Conservation (phyloP, 768 basidiomycete species). For the Mycena epipterygia region DNA sequence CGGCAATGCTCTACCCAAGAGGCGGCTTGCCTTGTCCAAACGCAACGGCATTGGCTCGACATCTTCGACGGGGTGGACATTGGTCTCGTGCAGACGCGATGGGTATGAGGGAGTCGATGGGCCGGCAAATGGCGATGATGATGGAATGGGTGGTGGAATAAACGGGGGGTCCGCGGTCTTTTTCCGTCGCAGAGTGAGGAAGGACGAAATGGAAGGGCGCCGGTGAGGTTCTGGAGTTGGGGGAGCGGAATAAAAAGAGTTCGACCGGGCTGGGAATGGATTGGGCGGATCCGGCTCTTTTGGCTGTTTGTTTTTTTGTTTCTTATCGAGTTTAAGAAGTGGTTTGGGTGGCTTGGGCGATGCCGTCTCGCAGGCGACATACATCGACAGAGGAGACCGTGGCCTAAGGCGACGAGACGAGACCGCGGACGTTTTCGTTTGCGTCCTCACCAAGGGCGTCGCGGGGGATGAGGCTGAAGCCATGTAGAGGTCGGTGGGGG, state of each 20-base stretch:
- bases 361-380: slow-evolving; percentile 24
- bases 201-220: slow-evolving; percentile 11
- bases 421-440: slow-evolving; percentile 1
- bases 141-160: neutral
- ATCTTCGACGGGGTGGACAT: slow-evolving; percentile 27
- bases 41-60: neutral
- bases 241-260: neutral
- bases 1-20: slow-evolving; percentile 14
- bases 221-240: neutral
- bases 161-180: neutral
- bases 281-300: neutral
- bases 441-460: neutral
- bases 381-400: slow-evolving; percentile 35
- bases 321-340: slow-evolving; percentile 33
- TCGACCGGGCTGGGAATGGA: neutral
- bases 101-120: neutral
- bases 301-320: slow-evolving; percentile 10
- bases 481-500: neutral
- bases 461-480: slow-evolving; percentile 6
- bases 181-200: slow-evolving; percentile 21
- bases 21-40: slow-evolving; percentile 18
- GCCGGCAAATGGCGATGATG: neutral
- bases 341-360: slow-evolving; percentile 27
- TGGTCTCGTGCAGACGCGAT: slow-evolving; percentile 20
- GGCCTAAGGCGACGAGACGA: slow-evolving; percentile 17